Evolutionary conservation across 2,329 filamentous ascomycete genomes (phyloP).

Genomic region (Proliferodiscus dingleyae): DNA sequence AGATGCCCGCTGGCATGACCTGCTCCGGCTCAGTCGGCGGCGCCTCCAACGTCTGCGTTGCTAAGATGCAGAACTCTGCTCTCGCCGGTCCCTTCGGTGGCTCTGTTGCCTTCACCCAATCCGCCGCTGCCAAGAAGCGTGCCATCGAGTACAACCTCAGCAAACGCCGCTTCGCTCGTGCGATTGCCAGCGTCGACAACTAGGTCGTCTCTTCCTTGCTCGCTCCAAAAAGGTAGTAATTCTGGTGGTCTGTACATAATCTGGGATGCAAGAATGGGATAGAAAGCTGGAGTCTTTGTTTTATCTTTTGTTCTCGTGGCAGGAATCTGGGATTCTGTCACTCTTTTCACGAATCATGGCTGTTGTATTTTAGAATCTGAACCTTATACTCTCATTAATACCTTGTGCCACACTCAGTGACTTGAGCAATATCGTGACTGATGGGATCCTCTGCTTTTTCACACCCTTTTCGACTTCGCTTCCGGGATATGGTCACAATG

Average conservation of each 20-base stretch:
- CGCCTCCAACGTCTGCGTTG: conserved; percentile 58
- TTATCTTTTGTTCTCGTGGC: conserved; percentile 1
- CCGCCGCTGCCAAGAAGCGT: conserved; percentile 52
- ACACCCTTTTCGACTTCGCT: too few species aligned
- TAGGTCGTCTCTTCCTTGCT: conserved; percentile 13
- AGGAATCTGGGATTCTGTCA: conserved; percentile 18
- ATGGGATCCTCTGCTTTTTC: too few species aligned
- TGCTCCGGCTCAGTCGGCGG: conserved; percentile 56
- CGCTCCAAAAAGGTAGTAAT: too few species aligned
- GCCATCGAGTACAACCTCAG: conserved; percentile 49
- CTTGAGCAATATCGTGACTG: too few species aligned
- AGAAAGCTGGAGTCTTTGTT: too few species aligned
- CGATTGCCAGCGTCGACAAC: conserved; percentile 15
- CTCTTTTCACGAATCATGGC: conserved; percentile 10
- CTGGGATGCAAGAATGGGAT: too few species aligned
- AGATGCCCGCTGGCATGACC: conserved; percentile 64
- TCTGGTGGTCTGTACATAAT: conserved; percentile 8
- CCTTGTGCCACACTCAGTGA: not conserved
- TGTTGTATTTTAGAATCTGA: conserved; percentile 16
- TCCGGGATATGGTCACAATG: too few species aligned
- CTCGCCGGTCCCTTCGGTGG: conserved; percentile 63
- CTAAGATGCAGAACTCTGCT: conserved; percentile 58
- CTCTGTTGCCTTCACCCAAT: conserved; percentile 61
- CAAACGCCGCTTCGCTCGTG: conserved; percentile 33
- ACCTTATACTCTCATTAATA: conserved; percentile 20